These are phyloP conservation scores for Xylariaceae sp. DNA, from an alignment of 2,329 filamentous ascomycete species.

Conservation along the genomic window DNA sequence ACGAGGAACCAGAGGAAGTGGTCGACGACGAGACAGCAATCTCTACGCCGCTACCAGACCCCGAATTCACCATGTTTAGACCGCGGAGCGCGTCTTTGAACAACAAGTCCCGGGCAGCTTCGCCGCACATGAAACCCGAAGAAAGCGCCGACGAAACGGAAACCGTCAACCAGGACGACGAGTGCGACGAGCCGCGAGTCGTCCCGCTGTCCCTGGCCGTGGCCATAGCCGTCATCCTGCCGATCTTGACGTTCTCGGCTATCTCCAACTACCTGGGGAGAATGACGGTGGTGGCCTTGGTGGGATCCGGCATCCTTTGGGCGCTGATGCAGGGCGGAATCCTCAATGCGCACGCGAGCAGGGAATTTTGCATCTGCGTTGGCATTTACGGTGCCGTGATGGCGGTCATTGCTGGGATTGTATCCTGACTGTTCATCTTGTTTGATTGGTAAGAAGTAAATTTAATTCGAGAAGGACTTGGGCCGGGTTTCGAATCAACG, in stretches of 20 bases:
- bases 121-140: conserved; percentile 13
- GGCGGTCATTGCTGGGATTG: conserved; percentile 38
- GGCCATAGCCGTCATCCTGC: conserved; percentile 56
- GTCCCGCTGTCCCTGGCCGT: conserved; percentile 47
- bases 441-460: too few species aligned
- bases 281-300: conserved; percentile 59
- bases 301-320: conserved; percentile 48
- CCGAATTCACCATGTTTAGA: conserved; percentile 15
- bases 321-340: conserved; percentile 34
- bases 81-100: conserved; percentile 12
- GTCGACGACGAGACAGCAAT: conserved; percentile 26
- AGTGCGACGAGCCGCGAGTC: conserved; percentile 17
- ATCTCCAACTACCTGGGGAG: conserved; percentile 60
- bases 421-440: conserved; percentile 13
- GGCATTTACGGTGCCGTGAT: conserved; percentile 42
- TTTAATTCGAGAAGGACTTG: too few species aligned
- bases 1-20: conserved; percentile 25
- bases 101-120: conserved; percentile 16
- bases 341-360: conserved; percentile 18
- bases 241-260: conserved; percentile 60
- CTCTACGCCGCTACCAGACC: conserved; percentile 22
- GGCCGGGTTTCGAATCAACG: too few species aligned
- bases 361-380: conserved; percentile 32
- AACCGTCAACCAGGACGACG: background rate
- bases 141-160: conserved; percentile 9